A percentile compares a stretch with the other conserved stretches of the same genome.
Conservation (phyloP, 1,139 yeast genomes). For the Candida tetrigidarum region DNA sequence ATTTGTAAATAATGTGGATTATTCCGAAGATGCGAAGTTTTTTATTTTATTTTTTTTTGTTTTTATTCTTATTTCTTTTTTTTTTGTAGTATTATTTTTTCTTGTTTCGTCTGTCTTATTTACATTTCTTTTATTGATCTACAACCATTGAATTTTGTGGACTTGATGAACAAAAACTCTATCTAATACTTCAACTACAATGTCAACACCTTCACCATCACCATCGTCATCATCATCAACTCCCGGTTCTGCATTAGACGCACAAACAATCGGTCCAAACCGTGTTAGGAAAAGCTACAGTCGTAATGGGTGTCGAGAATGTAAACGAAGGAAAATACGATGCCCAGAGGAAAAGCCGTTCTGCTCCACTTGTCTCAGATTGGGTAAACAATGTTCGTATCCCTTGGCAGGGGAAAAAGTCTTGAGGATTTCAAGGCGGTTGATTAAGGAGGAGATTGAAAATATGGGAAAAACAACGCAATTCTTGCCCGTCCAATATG, state of each 20-base stretch:
- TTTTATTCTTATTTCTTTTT: neutral
- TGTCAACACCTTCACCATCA: neutral
- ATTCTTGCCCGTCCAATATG: conserved; percentile 18
- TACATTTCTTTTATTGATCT: too few species aligned
- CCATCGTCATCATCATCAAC: neutral
- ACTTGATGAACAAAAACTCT: neutral
- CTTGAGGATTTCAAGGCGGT: conserved; percentile 16
- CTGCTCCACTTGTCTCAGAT: conserved; percentile 42
- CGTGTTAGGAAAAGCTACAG: conserved; percentile 12
- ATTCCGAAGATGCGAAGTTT: neutral
- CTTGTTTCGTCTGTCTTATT: neutral
- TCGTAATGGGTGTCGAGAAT: conserved; percentile 29
- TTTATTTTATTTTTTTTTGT: neutral
- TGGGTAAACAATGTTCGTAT: conserved; percentile 27
- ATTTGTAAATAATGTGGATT: neutral
- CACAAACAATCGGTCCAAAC: neutral
- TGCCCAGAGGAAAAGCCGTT: conserved; percentile 58
- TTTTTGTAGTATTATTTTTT: neutral
- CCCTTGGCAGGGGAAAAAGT: conserved; percentile 28
- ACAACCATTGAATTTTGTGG: too few species aligned
- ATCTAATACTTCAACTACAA: neutral
- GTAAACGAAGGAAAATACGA: conserved; percentile 33
- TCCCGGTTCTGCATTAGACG: neutral
- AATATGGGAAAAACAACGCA: conserved; percentile 17
- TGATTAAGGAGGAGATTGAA: conserved; percentile 17